phyloP scores from a whole-genome alignment of 1,284 basidiomycete genomes.

The Puccinia brachypodii region DNA sequence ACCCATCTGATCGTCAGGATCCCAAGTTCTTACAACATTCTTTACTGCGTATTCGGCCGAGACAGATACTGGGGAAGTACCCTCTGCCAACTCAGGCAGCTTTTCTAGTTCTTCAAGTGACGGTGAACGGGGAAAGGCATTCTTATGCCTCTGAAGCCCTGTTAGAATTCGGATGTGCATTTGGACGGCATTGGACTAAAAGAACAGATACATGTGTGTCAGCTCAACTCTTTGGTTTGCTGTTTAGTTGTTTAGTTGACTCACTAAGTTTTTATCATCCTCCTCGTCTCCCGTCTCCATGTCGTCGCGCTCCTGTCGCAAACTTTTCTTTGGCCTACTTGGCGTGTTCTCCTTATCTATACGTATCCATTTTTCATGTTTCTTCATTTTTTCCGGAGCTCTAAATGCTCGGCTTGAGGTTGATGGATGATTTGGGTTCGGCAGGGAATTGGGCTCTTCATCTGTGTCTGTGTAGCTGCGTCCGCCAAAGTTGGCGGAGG shows the following conservation, averaged over 20 bases:
- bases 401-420: neutral
- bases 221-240: neutral
- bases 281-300: neutral
- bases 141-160: neutral
- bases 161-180: neutral
- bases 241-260: neutral
- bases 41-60: neutral
- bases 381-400: too few relatives aligned
- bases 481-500: too few relatives aligned
- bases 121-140: constrained; percentile 11
- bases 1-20: neutral
- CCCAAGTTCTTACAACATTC: neutral
- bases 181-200: neutral
- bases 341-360: neutral
- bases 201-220: neutral
- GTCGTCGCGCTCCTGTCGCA: neutral
- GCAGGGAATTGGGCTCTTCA: neutral
- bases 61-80: neutral
- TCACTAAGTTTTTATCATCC: constrained; percentile 2
- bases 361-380: neutral
- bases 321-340: neutral
- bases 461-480: too few relatives aligned
- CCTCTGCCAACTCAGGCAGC: neutral
- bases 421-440: neutral
- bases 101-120: constrained; percentile 10